A percentile compares a stretch with the other conserved stretches of the same genome.
phyloP scores from a whole-genome alignment of 345 rosid species.

The Heritiera fomes region DNA sequence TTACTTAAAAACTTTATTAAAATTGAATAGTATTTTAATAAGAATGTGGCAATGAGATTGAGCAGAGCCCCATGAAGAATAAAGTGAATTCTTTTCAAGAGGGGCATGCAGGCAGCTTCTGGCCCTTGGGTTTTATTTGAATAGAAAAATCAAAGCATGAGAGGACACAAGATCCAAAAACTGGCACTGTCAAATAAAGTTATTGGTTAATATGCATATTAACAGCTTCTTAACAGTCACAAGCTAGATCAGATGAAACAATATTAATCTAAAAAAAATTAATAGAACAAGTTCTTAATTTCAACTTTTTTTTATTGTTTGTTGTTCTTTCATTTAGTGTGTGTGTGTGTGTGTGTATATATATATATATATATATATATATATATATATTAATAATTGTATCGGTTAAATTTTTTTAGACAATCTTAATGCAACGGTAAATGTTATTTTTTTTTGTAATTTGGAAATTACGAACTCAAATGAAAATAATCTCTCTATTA shows the following conservation, averaged over 20 bases:
- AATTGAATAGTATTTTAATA: neutral
- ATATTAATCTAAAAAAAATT: too few species aligned
- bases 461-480: too few species aligned
- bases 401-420: neutral
- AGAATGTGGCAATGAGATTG: neutral
- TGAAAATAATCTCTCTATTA: too few species aligned
- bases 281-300: neutral
- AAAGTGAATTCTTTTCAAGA: constrained; percentile 12
- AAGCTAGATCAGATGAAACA: neutral
- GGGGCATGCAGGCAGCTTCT: neutral
- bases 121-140: neutral
- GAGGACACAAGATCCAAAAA: constrained; percentile 37
- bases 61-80: neutral
- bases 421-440: too few species aligned
- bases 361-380: neutral
- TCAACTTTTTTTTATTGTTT: neutral
- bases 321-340: neutral
- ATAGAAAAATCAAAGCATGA: neutral
- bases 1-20: neutral
- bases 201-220: neutral
- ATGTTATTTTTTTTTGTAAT: too few species aligned
- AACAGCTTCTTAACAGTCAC: neutral
- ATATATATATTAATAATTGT: neutral
- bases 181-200: constrained; percentile 13
- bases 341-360: neutral